Base-by-base conservation (phyloP, 371 early-diverging fungal genomes). In the Apophysomyces elegans region DNA sequence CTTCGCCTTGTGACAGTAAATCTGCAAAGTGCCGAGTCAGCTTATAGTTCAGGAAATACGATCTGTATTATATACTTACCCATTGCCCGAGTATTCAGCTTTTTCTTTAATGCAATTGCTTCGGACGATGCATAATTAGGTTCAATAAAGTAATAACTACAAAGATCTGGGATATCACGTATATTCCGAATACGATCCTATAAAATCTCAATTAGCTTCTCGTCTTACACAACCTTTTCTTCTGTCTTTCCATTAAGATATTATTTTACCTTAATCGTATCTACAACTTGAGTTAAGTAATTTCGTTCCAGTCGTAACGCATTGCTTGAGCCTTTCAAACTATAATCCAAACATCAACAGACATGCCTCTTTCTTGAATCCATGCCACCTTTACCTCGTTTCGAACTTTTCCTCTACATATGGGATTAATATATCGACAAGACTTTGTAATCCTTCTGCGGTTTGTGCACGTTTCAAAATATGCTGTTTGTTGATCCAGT, bases 401-500 rank as follows among this genome's bases (percentile, higher is more conserved):
- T 47, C 46, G 64, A 75, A 81, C 21, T 58, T 61, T 8, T 65
- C 45, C 9, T 72, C 45, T 0, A 79, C 65, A 46, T 77, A 58
- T 3, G 79, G 73, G 36, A 72, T 68, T 57, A 85, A 60, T 21
- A 72, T 71, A 21, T 70, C 64, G 0, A 82, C 83, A 35, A 87
- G 61, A 21, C 70, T 66, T 21, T 68, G 47, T 18, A 78, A 46
- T 11, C 86, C 87, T 38, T 77, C 73, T 3, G 66, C 44, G n/a
- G 87, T 83, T 41, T 84, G 80, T 43, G 84, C 76, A 59, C 85
- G 72, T 50, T 75, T 77, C 16, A 83, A 65, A 7, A 93, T 63
- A 73, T 94, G 94, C 64, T 91, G 89, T 61, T 91, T 90, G 73
- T 95, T 95, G 56, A 96, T 85, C 90, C 92, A 93, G 65, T 90